Conservation (phyloP, 768 basidiomycete genomes). For the Baorangia bicolor region DNA sequence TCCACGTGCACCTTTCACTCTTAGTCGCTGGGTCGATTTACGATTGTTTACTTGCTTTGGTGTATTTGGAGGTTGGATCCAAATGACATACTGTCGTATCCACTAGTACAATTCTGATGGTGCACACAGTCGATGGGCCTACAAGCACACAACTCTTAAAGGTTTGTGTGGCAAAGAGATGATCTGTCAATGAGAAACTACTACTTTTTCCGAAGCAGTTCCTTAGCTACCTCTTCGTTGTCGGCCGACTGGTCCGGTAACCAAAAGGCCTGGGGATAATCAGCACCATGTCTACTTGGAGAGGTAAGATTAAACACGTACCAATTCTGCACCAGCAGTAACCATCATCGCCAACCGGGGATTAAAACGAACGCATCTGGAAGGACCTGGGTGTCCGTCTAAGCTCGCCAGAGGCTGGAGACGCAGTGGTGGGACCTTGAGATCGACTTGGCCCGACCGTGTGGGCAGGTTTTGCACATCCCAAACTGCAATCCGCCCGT, state of each 20-base stretch:
- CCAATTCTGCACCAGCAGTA: constrained; percentile 81
- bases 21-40: constrained; percentile 11
- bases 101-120: neutral
- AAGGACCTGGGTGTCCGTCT: constrained; percentile 82
- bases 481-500: constrained; percentile 88
- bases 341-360: constrained; percentile 88
- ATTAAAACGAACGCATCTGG: constrained; percentile 87
- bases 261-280: constrained; percentile 55
- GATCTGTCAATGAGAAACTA: neutral
- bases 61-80: neutral
- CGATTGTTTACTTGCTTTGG: neutral
- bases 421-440: constrained; percentile 50
- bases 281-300: neutral
- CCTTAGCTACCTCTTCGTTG: constrained; percentile 68
- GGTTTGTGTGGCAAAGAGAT: neutral
- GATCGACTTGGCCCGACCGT: constrained; percentile 52
- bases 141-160: neutral
- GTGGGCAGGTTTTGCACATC: constrained; percentile 67
- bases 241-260: constrained; percentile 66
- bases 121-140: neutral
- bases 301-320: constrained; percentile 35
- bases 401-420: constrained; percentile 50
- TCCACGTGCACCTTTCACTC: neutral
- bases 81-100: neutral
- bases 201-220: constrained; percentile 58